Evolutionary conservation across 2,329 filamentous ascomycete genomes (phyloP), one percentile per base, ranked within the genome.

Genomic region (Trichoderma oligosporum): DNA sequence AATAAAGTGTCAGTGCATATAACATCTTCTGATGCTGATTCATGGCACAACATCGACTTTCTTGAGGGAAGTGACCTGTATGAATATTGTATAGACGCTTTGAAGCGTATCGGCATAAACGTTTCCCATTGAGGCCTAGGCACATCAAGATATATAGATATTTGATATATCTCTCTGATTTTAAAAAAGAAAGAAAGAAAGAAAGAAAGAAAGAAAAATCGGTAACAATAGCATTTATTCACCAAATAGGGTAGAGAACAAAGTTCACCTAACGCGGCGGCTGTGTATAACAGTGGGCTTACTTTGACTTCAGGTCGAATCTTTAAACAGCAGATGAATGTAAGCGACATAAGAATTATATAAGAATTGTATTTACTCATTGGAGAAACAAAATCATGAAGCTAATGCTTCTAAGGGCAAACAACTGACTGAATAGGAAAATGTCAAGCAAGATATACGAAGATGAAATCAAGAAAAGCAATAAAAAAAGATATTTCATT

Each of bases 1-100:
- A 29, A 27, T 27, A 27, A 20, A 7, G 38, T 52, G 12, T 41
- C 36, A 9, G n/a, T 14, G n/a, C 36, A 44, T 31, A 29, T 45
- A 12, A 45, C 33, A 6, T 16, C 22, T 7, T 22, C n/a, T 44
- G 27, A 25, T 14, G 3, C 16, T 27, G 36, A 42, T 3, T 33
- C 14, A 1, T 4, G 46, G 9, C n/a, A 36, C 1, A 14, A 45
- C 6, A 44, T 57, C 11, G 22, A 49, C 22, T 57, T 57, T 16
- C 25, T 57, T 12, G 55, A 57, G 2, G 46, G 55, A 35, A 57
- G 55, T 20, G 36, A 46, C 12, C 22, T 57, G 7, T 51, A 57
- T 11, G 22, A 57, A 27, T 31, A 51, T 27, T 57, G 55, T n/a
- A 35, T n/a, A 12, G 18, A 52, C 35, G 55, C 55, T 16, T 29